Evolutionary conservation across 2,329 filamentous ascomycete genomes (phyloP).

Genomic region (Talaromyces rugulosus): DNA sequence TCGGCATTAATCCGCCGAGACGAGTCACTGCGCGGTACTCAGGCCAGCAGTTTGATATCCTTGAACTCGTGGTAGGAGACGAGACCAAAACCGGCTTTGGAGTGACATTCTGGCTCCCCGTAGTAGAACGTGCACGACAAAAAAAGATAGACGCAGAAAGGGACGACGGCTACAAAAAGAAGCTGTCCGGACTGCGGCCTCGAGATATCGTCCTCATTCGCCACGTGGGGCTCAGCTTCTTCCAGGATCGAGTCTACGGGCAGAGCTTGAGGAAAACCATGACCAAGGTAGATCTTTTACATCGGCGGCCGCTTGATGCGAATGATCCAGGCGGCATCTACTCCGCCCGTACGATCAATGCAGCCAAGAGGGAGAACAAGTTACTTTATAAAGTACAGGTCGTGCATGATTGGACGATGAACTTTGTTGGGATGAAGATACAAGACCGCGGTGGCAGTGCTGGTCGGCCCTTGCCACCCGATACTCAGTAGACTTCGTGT

Average conservation of each 20-base stretch:
- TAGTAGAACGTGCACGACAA: conserved; percentile 19
- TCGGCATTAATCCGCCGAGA: conserved; percentile 65
- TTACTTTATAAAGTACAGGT: conserved; percentile 61
- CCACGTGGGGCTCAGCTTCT: conserved; percentile 74
- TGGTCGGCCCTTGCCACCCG: conserved; percentile 31
- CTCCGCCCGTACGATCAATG: conserved; percentile 45
- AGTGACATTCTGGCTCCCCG: conserved; percentile 76
- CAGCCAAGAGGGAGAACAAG: conserved; percentile 34
- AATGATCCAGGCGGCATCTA: conserved; percentile 57
- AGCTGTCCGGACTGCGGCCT: conserved; percentile 50
- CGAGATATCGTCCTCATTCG: conserved; percentile 76
- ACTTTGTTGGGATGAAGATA: conserved; percentile 56
- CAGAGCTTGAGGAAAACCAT: conserved; percentile 71
- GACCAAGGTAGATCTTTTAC: conserved; percentile 66
- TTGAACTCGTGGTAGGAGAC: conserved; percentile 79
- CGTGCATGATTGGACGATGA: conserved; percentile 71
- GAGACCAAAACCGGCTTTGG: conserved; percentile 77
- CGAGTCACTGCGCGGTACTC: conserved; percentile 59
- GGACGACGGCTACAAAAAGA: conserved; percentile 34
- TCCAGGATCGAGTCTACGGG: conserved; percentile 74
- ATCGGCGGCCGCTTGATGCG: conserved; percentile 51
- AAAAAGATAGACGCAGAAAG: conserved; percentile 16
- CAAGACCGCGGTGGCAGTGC: conserved; percentile 21
- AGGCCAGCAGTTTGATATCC: conserved; percentile 55
- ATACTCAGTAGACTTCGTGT: conserved; percentile 28